Conservation (phyloP, 1,284 basidiomycete species). For the Nidula niveotomentosa region DNA sequence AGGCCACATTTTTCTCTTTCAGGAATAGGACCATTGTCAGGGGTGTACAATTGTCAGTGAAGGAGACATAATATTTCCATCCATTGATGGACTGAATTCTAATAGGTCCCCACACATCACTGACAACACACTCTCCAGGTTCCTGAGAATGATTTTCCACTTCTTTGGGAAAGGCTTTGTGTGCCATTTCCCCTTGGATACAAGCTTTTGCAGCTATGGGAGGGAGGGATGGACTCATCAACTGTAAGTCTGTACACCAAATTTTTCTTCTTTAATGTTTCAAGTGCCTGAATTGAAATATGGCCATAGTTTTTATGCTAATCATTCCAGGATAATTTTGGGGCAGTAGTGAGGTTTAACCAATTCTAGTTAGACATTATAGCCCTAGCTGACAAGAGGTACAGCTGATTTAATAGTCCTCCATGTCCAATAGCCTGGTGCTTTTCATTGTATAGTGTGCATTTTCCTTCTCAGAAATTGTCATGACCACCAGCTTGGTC, state of each 20-base stretch:
- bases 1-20: conserved; percentile 13
- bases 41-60: conserved; percentile 14
- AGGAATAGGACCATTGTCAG: conserved; percentile 10
- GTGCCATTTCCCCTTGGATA: conserved; percentile 26
- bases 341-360: conserved; percentile 4
- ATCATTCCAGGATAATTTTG: conserved; percentile 21
- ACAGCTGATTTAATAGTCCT: conserved; percentile 6
- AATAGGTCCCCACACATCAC: conserved; percentile 11
- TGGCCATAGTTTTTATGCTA: conserved; percentile 34
- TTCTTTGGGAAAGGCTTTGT: conserved; percentile 17
- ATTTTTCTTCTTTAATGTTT: conserved; percentile 13
- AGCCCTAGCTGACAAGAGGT: conserved; percentile 5
- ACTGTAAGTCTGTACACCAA: conserved; percentile 28
- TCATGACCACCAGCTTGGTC: conserved; percentile 4
- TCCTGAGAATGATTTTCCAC: conserved; percentile 2
- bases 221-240: conserved; percentile 2
- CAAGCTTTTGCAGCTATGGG: conserved; percentile 24
- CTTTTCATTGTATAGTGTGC: conserved; percentile 2
- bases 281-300: conserved; percentile 16
- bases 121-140: conserved; percentile 7
- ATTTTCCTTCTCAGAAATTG: too few relatives aligned
- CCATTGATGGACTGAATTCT: conserved; percentile 6
- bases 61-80: conserved; percentile 16
- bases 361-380: conserved; percentile 4
- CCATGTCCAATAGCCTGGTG: conserved; percentile 5